Percentiles rank a stretch among this genome's conserved stretches.
phyloP scores from a whole-genome alignment of 495 filamentous ascomycete species.

The Aspergillus hancockii region DNA sequence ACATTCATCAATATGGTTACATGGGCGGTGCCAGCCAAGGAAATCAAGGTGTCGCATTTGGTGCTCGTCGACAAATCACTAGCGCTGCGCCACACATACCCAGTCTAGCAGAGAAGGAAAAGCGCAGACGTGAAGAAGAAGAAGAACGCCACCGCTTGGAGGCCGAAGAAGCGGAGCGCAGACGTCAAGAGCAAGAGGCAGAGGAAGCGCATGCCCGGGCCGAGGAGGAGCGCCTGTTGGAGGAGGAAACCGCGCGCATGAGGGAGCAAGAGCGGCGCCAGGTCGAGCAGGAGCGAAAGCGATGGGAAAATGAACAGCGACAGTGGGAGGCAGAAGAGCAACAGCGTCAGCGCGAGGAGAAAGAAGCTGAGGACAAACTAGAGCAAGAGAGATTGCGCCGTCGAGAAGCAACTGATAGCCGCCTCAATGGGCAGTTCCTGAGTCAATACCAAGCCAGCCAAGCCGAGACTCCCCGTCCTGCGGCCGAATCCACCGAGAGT shows the following conservation, averaged over 20 bases:
- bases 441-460: slow-evolving; percentile 76
- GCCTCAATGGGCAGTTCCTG: slow-evolving; percentile 79
- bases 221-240: slow-evolving; percentile 78
- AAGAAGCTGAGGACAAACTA: slow-evolving; percentile 64
- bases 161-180: slow-evolving; percentile 65
- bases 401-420: slow-evolving; percentile 59
- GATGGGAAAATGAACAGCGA: slow-evolving; percentile 84
- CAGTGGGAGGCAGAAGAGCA: slow-evolving; percentile 84
- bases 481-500: slow-evolving; percentile 46
- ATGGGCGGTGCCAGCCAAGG: slow-evolving; percentile 98
- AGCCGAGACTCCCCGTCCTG: slow-evolving; percentile 14
- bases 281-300: slow-evolving; percentile 73
- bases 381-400: slow-evolving; percentile 66
- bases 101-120: slow-evolving; percentile 67
- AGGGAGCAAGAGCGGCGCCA: slow-evolving; percentile 68
- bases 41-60: slow-evolving; percentile 91
- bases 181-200: slow-evolving; percentile 61
- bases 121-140: slow-evolving; percentile 61
- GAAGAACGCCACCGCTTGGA: slow-evolving; percentile 61
- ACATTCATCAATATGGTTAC: slow-evolving; percentile 97
- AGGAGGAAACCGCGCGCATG: slow-evolving; percentile 69
- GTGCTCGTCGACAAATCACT: slow-evolving; percentile 89
- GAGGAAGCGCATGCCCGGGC: slow-evolving; percentile 67
- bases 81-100: slow-evolving; percentile 76
- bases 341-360: slow-evolving; percentile 69